Evolutionary conservation across 345 rosid genomes (phyloP).

Genomic region (Syzygium grande): DNA sequence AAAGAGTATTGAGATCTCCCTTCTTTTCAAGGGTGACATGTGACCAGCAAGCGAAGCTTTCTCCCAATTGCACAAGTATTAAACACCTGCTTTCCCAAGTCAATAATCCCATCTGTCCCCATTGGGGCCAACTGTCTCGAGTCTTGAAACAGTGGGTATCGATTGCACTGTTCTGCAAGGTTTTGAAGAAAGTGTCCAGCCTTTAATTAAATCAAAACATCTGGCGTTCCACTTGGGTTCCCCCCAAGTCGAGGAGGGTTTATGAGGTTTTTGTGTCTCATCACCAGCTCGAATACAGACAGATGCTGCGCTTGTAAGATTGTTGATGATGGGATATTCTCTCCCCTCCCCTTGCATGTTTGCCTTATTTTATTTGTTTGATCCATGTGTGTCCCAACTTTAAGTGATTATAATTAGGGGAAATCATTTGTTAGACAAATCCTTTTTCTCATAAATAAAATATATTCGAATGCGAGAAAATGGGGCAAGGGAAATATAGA

Average conservation of each 20-base stretch:
- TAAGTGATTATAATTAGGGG: background rate
- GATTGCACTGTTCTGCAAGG: background rate
- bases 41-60: background rate
- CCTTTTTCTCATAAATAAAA: background rate
- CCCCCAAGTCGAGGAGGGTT: background rate
- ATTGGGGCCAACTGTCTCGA: constrained; percentile 30
- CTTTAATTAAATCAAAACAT: background rate
- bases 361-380: background rate
- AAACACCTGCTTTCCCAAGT: background rate
- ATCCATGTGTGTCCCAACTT: background rate
- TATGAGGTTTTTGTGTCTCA: background rate
- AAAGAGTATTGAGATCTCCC: background rate
- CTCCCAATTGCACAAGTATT: background rate
- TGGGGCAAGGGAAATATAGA: background rate
- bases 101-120: constrained; percentile 6
- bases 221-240: background rate
- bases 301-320: background rate
- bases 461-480: background rate
- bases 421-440: background rate
- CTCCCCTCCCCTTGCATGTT: background rate
- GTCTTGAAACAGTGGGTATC: constrained; percentile 19
- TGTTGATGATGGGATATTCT: background rate
- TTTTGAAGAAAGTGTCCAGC: background rate
- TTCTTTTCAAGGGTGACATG: background rate
- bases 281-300: background rate